Conservation (phyloP, 1,284 basidiomycete species). For the Rhodotorula sp. region DNA sequence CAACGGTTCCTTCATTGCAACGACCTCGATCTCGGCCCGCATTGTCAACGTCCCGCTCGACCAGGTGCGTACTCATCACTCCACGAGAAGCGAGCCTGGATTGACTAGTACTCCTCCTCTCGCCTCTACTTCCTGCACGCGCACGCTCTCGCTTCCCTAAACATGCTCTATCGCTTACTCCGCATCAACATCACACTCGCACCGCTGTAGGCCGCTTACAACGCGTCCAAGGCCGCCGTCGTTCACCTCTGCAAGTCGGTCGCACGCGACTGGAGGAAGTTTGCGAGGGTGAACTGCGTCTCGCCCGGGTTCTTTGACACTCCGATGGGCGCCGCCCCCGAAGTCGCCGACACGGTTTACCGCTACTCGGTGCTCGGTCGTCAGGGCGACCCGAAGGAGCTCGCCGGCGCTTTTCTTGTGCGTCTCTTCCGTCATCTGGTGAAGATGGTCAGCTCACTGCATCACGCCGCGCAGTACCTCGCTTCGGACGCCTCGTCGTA, state of each 20-base stretch:
- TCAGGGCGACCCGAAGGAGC: constrained; percentile 48
- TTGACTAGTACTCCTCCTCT: too few species aligned
- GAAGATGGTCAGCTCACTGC: too few species aligned
- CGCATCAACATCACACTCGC: too few species aligned
- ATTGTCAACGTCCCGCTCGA: constrained; percentile 56
- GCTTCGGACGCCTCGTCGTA: not conserved
- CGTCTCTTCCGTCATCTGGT: not conserved
- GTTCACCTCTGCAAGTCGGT: constrained; percentile 61
- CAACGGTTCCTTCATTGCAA: constrained; percentile 56
- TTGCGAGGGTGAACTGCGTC: constrained; percentile 50
- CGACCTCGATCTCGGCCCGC: constrained; percentile 58
- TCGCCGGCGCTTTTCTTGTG: constrained; percentile 44
- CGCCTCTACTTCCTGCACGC: not conserved
- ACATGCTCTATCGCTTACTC: constrained; percentile 30
- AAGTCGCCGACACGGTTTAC: constrained; percentile 39
- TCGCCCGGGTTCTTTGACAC: constrained; percentile 50
- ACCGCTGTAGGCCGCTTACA: constrained; percentile 49
- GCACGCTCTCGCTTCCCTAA: not conserved
- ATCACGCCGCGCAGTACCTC: not conserved
- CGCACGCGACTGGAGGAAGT: constrained; percentile 61
- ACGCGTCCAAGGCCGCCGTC: constrained; percentile 56
- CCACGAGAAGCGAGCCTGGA: not conserved
- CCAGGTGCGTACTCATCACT: constrained; percentile 58
- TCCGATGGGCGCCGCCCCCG: constrained; percentile 46
- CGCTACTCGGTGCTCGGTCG: constrained; percentile 45